Evolutionary conservation across 176 grass and related monocot species (phyloP).

Genomic region (Oryza australiensis): DNA sequence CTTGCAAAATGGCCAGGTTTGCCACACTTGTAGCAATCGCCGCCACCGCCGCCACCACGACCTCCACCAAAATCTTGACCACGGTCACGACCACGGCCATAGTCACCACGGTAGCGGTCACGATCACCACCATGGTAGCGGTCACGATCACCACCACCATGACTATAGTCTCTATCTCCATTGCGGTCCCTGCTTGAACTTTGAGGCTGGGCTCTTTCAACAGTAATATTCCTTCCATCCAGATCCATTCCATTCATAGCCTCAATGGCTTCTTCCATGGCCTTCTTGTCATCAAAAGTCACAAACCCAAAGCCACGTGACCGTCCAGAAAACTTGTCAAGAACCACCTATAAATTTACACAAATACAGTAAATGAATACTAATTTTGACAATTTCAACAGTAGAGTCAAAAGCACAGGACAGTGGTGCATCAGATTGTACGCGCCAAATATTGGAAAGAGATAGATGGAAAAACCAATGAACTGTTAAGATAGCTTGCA

Average conservation of each 20-base stretch:
- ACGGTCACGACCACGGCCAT: conserved; percentile 39
- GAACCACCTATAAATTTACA: conserved; percentile 43
- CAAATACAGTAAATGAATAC: background rate
- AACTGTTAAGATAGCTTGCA: background rate
- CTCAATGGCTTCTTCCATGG: conserved; percentile 62
- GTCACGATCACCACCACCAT: conserved; percentile 33
- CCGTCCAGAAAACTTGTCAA: conserved; percentile 59
- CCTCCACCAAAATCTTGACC: conserved; percentile 55
- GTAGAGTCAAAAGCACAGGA: background rate
- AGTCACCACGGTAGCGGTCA: conserved; percentile 9
- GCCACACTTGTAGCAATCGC: conserved; percentile 64
- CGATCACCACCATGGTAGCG: conserved; percentile 29
- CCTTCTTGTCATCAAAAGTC: conserved; percentile 54
- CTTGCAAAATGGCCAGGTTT: conserved; percentile 64
- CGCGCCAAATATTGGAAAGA: background rate
- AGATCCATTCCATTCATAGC: conserved; percentile 66
- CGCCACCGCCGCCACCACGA: conserved; percentile 33
- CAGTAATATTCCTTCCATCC: conserved; percentile 62
- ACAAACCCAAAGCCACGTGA: conserved; percentile 64
- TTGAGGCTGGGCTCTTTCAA: conserved; percentile 65
- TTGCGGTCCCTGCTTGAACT: conserved; percentile 49
- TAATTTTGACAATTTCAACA: background rate
- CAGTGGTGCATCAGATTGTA: background rate
- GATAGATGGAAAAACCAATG: background rate
- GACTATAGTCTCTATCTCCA: conserved; percentile 40